Conservation (phyloP, 139 green algal genomes). For the Bryopsis sp. region DNA sequence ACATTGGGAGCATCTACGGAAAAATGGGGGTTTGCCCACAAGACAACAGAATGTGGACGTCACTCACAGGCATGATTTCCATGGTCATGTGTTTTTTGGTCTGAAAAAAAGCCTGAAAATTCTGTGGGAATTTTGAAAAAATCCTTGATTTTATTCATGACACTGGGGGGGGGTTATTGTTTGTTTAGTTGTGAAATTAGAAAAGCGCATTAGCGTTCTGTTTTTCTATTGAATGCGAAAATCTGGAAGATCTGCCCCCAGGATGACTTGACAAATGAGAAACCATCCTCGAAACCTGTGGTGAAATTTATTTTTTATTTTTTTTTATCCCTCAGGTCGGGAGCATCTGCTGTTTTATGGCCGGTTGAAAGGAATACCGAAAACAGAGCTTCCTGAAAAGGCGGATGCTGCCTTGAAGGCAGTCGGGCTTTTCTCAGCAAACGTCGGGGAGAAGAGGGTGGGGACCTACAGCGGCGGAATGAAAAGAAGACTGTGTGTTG, state of each 20-base stretch:
- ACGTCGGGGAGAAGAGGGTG: slow-evolving; percentile 40
- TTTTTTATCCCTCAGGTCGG: slow-evolving; percentile 25
- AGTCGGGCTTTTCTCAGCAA: slow-evolving; percentile 43
- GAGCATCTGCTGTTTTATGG: slow-evolving; percentile 93
- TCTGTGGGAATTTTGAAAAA: too few relatives aligned
- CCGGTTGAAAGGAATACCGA: slow-evolving; percentile 66
- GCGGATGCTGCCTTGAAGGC: slow-evolving; percentile 39
- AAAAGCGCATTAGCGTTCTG: too few relatives aligned
- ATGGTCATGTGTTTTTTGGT: too few relatives aligned
- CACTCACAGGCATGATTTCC: slow-evolving; percentile 66
- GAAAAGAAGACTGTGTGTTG: slow-evolving; percentile 70
- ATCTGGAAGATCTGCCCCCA: too few relatives aligned
- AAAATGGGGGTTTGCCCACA: slow-evolving; percentile 64
- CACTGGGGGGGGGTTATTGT: too few relatives aligned
- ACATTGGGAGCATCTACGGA: slow-evolving; percentile 33
- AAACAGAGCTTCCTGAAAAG: slow-evolving; percentile 23
- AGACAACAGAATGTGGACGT: slow-evolving; percentile 89
- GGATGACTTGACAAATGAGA: too few relatives aligned
- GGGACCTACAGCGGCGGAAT: slow-evolving; percentile 71
- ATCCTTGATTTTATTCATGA: too few relatives aligned
- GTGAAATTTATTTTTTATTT: too few relatives aligned
- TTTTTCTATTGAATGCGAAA: too few relatives aligned
- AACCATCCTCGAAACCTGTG: too few relatives aligned
- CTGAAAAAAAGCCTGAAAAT: too few relatives aligned
- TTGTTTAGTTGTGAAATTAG: too few relatives aligned